Evolutionary conservation across 192 early-diverging fungal genomes (phyloP), one percentile per base, ranked within the genome.

Genomic region (Entomortierella chlamydospora): DNA sequence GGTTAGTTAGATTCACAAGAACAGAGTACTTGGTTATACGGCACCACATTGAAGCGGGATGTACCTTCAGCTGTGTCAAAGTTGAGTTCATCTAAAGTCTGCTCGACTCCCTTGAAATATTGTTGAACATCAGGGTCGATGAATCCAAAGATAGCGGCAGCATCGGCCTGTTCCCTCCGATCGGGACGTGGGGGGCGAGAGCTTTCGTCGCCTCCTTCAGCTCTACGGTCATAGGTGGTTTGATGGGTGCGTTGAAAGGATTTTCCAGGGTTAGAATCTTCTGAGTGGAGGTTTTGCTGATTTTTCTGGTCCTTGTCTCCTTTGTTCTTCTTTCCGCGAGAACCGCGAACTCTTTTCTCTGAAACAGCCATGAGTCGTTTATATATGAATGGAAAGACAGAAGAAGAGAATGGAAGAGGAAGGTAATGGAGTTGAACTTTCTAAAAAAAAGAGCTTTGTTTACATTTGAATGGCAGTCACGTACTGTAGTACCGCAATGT

Each of bases 81-180:
- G 51, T 82, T 68, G 26, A 82, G 85, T 30, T 84, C 83, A 23
- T 91, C 90, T 47, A 91, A 72, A 33, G 86, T 87, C 33, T 70
- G 68, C 59, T 91, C 90, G 26, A 89, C 84, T 72, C 81, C 85
- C 62, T 87, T 89, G 54, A 91, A 84, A 67, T 91, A 91, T 37
- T 82, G 80, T 31, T 85, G 78, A 10, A 88, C 61, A 64, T 88
- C 82, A 23, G 84, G 81, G n/a, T 85, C 83, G 52, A 88, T 69
- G 53, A 83, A 85, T 6, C 87, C 87, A 64, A 78, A 88, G 61
- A 85, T 82, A 3, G 81, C 83, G 7, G 76, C 76, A 41, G 67
- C 68, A 22, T 79, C 76, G 23, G 65, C 61, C 43, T 60, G 55
- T 23, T 79, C 76, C 15, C 68, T 57, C 1, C 76, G 55, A 37